Conservation (phyloP, 148 eudicot species). For the Dianthus caryophyllus region DNA sequence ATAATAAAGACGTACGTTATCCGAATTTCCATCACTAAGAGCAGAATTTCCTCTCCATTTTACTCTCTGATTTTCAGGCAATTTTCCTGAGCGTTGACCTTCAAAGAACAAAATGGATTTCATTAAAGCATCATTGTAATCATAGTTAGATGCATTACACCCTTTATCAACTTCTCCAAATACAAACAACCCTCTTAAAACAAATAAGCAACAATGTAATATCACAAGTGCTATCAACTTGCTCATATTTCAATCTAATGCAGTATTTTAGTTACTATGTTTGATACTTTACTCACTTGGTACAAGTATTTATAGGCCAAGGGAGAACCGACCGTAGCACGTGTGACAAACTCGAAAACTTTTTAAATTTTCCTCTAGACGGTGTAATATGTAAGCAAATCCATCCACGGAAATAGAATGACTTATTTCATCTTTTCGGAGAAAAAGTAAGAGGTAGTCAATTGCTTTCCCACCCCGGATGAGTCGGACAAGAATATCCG, state of each 20-base stretch:
- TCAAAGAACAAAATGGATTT: conserved; percentile 85
- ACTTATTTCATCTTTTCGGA: no score
- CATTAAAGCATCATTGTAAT: conserved; percentile 54
- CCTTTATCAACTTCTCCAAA: conserved; percentile 12
- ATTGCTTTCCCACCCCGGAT: no score
- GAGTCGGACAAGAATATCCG: no score
- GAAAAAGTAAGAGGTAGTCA: no score
- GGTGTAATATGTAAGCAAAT: no score
- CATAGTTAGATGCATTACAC: conserved; percentile 16
- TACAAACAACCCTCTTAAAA: not conserved
- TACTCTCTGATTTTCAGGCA: conserved; percentile 57
- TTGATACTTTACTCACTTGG: not conserved
- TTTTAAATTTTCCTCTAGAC: no score
- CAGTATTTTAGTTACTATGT: not conserved
- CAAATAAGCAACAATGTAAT: conserved; percentile 1
- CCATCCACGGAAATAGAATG: no score
- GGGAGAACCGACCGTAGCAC: no score
- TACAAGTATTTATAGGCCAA: conserved; percentile 17
- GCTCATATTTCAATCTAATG: conserved; percentile 12
- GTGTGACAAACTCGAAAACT: no score
- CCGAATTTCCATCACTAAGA: conserved; percentile 55
- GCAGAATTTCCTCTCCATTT: conserved; percentile 89
- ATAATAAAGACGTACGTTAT: conserved; percentile 53
- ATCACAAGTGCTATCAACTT: conserved; percentile 1
- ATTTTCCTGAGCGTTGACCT: conserved; percentile 88